Conservation (phyloP, 2,329 filamentous ascomycete genomes). For the Cucurbitaria berberidis region DNA sequence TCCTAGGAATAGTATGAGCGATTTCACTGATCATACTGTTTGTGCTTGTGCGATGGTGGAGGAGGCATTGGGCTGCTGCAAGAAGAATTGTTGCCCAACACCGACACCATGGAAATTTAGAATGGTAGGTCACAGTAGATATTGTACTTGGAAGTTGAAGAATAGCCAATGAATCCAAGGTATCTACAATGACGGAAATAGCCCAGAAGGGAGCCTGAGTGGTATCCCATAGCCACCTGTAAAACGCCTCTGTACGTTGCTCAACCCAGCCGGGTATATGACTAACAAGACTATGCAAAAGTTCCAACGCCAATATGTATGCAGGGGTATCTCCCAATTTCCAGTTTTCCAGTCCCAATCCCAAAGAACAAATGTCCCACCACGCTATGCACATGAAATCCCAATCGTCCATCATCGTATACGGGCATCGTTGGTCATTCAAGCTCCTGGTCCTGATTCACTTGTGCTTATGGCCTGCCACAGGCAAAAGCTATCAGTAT, state of each 20-base stretch:
- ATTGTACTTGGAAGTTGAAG: too few species aligned
- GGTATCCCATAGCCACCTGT: not conserved
- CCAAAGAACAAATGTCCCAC: not conserved
- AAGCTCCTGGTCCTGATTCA: not conserved
- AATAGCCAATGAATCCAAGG: too few species aligned
- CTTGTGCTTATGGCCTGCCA: slow-evolving; percentile 14
- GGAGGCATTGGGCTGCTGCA: too few species aligned
- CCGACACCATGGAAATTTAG: too few species aligned
- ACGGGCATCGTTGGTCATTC: not conserved
- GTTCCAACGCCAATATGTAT: slow-evolving; percentile 22
- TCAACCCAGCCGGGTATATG: not conserved
- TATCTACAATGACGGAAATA: too few species aligned
- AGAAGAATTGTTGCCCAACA: too few species aligned
- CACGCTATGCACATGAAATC: slow-evolving; percentile 2
- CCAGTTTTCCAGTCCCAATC: slow-evolving; percentile 5
- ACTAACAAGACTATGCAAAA: too few species aligned
- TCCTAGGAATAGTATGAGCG: too few species aligned
- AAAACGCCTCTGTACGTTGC: not conserved
- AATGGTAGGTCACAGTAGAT: too few species aligned
- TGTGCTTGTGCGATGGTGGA: too few species aligned
- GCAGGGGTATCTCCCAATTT: slow-evolving; percentile 22
- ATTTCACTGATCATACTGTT: too few species aligned
- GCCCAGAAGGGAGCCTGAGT: not conserved
- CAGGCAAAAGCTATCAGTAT: not conserved
- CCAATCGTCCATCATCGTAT: not conserved